Evolutionary conservation across 129 eudicot genomes (phyloP).

Genomic region (Heracleum sosnowskyi): DNA sequence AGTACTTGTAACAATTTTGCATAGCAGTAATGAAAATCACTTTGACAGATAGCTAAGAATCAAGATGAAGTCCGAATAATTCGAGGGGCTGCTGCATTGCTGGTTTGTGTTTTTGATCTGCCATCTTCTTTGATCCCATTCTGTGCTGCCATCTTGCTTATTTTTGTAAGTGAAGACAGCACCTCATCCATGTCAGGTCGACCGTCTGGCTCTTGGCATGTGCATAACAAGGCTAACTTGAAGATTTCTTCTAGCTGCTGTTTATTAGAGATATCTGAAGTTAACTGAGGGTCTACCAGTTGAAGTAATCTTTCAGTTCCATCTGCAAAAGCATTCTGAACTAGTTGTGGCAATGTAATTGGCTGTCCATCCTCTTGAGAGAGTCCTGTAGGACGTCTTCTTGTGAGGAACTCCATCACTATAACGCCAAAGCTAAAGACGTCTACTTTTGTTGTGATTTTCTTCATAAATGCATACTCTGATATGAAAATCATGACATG

Average conservation of each 20-base stretch:
- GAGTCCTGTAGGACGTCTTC: constrained; percentile 64
- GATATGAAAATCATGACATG: constrained; percentile 16
- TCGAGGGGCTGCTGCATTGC: neutral
- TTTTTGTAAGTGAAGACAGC: constrained; percentile 49
- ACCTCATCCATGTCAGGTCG: constrained; percentile 72
- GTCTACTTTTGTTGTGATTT: constrained; percentile 86
- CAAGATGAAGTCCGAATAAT: neutral
- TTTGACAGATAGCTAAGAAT: neutral
- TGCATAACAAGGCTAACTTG: constrained; percentile 64
- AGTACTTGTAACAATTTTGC: too few species aligned
- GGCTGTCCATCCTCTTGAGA: constrained; percentile 46
- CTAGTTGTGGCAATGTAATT: constrained; percentile 53
- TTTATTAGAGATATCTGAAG: constrained; percentile 28
- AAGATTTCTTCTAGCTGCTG: constrained; percentile 47
- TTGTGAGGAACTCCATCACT: too few species aligned
- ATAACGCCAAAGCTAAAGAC: too few species aligned
- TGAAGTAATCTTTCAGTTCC: constrained; percentile 33
- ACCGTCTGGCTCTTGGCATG: constrained; percentile 47
- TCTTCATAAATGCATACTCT: constrained; percentile 85
- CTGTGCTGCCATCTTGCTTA: constrained; percentile 33
- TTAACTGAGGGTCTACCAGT: constrained; percentile 52
- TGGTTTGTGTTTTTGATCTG: neutral
- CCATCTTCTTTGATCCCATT: constrained; percentile 19
- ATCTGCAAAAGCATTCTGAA: constrained; percentile 31
- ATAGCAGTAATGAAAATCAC: neutral